Evolutionary conservation across 352 stramenopile genomes (phyloP), one percentile per base, ranked within the genome.

Genomic region (Plasmopara viticola): DNA sequence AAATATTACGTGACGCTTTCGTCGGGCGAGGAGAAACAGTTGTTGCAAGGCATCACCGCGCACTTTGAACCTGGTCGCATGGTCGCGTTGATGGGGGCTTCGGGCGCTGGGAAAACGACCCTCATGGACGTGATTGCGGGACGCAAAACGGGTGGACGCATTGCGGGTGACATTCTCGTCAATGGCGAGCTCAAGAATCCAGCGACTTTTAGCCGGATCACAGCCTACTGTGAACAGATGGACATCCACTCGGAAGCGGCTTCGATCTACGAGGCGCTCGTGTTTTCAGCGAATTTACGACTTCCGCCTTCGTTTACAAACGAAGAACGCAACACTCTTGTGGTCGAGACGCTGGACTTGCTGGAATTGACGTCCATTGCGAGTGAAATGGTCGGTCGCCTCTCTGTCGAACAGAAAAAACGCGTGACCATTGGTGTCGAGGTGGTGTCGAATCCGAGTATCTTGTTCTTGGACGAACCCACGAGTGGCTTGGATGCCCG

Each of bases 391-490:
- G 62, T 85, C 6, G 49, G 51, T 5, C 70, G 65, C 43, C 44
- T 59, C 9, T 94, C 77, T 10, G 81, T 96, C 38, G 90, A 97
- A 60, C 86, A 98, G 58, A 86, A 90, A 62, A 98, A 98, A 68
- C 72, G 90, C n/a, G 67, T 97, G 34, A 90, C 87, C 8, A 97
- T 98, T 51, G 94, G 78, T 40, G 78, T 95, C 3, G 88, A 98
- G 62, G 72, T 98, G 25, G 91, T 95, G 9, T 58, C 84, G 6
- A 96, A 97, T 64, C 94, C 94, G n/a, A 90, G 90, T 58, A 69
- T 98, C 38, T 51, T 98, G 43, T 96, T 98, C 60, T 57, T 98
- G 18, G 90, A 97, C 53, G 93, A 97, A 61, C 90, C 90, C 0
- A 97, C 88, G 0, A 87, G 67, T 62, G 84, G 86, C 29, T 57